These are phyloP conservation scores for Acer negundo DNA, from an alignment of 345 rosid genomes.

Conservation along the genomic window DNA sequence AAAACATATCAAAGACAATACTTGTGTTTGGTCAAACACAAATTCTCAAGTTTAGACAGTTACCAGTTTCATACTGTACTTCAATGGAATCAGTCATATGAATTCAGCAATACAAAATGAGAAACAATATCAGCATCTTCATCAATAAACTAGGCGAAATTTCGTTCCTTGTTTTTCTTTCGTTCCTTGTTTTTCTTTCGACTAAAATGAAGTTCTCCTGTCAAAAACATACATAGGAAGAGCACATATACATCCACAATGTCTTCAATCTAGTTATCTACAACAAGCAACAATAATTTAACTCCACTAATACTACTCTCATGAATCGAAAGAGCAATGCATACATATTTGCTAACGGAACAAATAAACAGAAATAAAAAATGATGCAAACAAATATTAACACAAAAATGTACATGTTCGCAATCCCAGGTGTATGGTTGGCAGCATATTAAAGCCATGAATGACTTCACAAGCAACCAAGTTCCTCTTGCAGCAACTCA, in stretches of 20 bases:
- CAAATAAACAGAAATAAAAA: background rate
- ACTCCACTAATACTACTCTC: background rate
- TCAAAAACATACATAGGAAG: background rate
- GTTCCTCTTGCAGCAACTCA: background rate
- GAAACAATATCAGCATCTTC: background rate
- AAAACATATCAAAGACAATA: background rate
- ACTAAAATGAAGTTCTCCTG: background rate
- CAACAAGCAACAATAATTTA: background rate
- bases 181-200: background rate
- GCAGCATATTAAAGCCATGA: background rate
- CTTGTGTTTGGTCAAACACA: background rate
- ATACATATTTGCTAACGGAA: background rate
- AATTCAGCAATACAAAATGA: background rate
- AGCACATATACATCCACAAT: background rate
- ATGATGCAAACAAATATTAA: background rate
- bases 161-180: background rate
- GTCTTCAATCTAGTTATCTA: background rate
- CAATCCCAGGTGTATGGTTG: background rate
- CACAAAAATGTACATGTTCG: background rate
- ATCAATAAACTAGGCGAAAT: background rate
- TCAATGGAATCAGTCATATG: background rate
- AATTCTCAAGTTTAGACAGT: too few species aligned
- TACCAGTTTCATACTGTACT: background rate
- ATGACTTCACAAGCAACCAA: background rate
- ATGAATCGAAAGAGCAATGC: background rate